Base-by-base conservation (phyloP, 345 rosid species). In the Corymbia maculata region DNA sequence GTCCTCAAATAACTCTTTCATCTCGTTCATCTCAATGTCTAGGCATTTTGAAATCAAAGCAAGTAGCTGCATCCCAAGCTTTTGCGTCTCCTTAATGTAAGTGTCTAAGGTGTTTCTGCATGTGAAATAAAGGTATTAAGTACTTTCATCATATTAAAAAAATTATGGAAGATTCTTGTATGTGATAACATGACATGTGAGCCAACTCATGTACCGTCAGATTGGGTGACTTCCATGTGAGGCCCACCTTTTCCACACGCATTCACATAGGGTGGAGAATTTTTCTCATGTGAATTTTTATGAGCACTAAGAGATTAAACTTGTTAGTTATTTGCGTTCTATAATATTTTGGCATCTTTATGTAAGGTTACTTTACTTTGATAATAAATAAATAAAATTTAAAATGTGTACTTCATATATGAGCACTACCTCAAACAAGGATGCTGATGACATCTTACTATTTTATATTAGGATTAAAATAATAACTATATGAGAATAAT, bases 1-100 rank as follows among this genome's bases (percentile, higher is more conserved):
- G n/a, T 93, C 91, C 4, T 88, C 93, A 86, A 93, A 92, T 68
- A 86, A 52, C 84, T 90, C 91, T 64, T 86, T 88, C 70, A 92
- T 89, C 66, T 91, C 89, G 45, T 87, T 64, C 44, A n/a, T 1
- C 6, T 89, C 88, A 2, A 91, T 85, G n/a, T 86, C 88, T 17
- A 92, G 66, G 52, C 85, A 87, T 15, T 79, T 80, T 14, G 87
- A 91, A 6, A 92, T 30, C 21, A 88, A 85, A 30, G n/a, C 80
- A 21, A 92, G 55, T 7, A 93, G 85, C 8, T 86, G 88, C 90
- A 59, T 90, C 15, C 87, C 87, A 19, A 92, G 87, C 3, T 86
- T 88, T 70, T 91, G 90, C 89, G 90, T 1, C 84, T 91, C 92
- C 32, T n/a, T 3, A 75, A 90, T 5, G 52, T 93, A 93, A 22